phyloP scores from a whole-genome alignment of 2,329 filamentous ascomycete genomes.

The Ophiocordyceps camponoti-floridani region DNA sequence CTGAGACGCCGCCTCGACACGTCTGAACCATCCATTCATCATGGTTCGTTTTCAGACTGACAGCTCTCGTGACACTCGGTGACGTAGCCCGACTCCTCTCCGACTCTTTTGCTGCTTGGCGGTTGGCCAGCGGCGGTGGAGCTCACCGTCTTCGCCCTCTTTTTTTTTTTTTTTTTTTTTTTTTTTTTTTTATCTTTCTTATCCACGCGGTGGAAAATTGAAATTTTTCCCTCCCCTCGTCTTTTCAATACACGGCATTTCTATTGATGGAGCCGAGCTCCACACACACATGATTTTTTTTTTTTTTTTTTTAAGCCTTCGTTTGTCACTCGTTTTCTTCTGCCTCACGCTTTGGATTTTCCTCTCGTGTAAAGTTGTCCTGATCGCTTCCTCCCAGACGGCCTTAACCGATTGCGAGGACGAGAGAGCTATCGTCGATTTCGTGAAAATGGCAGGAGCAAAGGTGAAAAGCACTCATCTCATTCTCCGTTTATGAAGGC shows the following conservation, averaged over 20 bases:
- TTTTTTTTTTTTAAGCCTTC: not conserved
- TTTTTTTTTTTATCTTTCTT: not conserved
- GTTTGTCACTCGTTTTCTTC: not conserved
- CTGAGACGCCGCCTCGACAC: no score
- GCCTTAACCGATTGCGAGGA: not conserved
- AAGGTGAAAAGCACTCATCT: conserved; percentile 4
- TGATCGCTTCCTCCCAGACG: not conserved
- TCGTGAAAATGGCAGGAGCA: conserved; percentile 5
- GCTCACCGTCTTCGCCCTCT: not conserved
- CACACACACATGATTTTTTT: not conserved
- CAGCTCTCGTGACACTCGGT: no score
- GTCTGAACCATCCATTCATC: no score
- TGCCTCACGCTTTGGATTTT: no score
- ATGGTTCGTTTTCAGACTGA: no score
- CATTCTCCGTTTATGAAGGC: no score
- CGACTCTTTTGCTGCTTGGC: not conserved
- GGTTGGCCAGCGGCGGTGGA: no score
- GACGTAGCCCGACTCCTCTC: no score
- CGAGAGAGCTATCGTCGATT: not conserved
- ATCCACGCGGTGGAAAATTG: no score
- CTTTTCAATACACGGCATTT: not conserved
- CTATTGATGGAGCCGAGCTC: not conserved
- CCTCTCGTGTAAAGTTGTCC: not conserved
- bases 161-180: not conserved
- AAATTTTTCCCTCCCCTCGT: not conserved